phyloP scores from a whole-genome alignment of 2,329 filamentous ascomycete genomes.

The Plenodomus tracheiphilus region DNA sequence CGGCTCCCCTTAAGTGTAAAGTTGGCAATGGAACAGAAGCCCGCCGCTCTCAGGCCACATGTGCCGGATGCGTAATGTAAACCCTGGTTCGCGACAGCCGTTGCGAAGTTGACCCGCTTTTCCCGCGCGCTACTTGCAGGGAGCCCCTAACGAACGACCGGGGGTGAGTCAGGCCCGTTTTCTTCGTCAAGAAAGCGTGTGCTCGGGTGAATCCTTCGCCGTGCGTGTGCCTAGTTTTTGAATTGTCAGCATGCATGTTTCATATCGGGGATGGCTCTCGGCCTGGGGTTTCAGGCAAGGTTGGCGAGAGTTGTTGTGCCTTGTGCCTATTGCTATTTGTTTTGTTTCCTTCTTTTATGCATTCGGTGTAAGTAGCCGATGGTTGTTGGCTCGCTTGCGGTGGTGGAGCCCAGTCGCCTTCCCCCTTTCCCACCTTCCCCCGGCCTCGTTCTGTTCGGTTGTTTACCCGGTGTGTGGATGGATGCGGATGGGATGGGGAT shows the following conservation, averaged over 20 bases:
- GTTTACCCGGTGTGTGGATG: too few relatives aligned
- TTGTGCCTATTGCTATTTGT: too few relatives aligned
- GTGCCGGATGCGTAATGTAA: slow-evolving; percentile 21
- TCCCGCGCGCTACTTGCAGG: slow-evolving; percentile 38
- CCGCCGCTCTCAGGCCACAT: slow-evolving; percentile 11
- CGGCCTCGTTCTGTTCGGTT: too few relatives aligned
- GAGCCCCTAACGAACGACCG: slow-evolving; percentile 38
- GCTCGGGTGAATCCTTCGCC: slow-evolving; percentile 20
- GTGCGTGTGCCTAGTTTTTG: slow-evolving; percentile 18
- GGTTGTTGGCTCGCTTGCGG: too few relatives aligned
- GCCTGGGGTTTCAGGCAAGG: slow-evolving; percentile 34
- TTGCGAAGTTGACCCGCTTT: slow-evolving; percentile 32
- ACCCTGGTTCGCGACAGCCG: slow-evolving; percentile 32
- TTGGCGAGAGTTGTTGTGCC: too few relatives aligned
- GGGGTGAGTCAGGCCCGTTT: slow-evolving; percentile 31
- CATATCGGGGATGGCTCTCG: too few relatives aligned
- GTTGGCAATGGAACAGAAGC: background rate
- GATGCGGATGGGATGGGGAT: too few relatives aligned
- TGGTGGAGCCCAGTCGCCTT: too few relatives aligned
- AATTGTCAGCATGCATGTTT: slow-evolving; percentile 21
- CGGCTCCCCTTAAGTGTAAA: slow-evolving; percentile 41
- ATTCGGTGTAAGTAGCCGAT: too few relatives aligned
- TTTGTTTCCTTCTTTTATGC: background rate
- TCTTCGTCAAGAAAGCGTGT: slow-evolving; percentile 33
- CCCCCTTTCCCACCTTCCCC: too few relatives aligned